These are phyloP conservation scores for Gonapodya prolifera DNA, from an alignment of 192 early-diverging fungal species.

Conservation along the genomic window DNA sequence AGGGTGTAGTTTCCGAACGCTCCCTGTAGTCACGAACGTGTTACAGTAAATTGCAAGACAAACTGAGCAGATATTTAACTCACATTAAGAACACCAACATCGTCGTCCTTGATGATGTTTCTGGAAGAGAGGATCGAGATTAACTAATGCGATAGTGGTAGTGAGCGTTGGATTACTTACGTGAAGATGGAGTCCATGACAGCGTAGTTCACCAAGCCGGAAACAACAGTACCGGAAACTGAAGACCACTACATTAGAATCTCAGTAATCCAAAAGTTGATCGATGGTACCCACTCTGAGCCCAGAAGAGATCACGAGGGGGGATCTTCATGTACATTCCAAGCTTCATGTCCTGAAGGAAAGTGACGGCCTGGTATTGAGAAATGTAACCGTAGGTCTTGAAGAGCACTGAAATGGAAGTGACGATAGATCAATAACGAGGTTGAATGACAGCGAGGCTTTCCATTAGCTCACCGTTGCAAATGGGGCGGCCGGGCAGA, in stretches of 20 bases:
- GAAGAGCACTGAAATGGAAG: background rate
- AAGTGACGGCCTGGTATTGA: constrained; percentile 58
- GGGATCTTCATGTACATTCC: constrained; percentile 74
- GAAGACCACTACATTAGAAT: constrained; percentile 41
- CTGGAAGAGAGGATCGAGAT: too few relatives aligned
- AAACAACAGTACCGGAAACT: constrained; percentile 46
- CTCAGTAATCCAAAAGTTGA: too few relatives aligned
- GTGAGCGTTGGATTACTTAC: constrained; percentile 1
- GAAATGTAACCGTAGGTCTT: constrained; percentile 41
- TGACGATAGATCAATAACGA: constrained; percentile 39
- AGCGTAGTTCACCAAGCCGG: constrained; percentile 32
- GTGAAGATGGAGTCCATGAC: constrained; percentile 9
- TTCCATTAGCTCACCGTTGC: constrained; percentile 27
- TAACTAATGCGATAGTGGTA: background rate
- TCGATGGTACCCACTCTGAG: constrained; percentile 33
- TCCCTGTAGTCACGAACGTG: too few relatives aligned
- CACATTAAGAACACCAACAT: too few relatives aligned
- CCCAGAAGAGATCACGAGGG: constrained; percentile 61
- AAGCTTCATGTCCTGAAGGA: constrained; percentile 55
- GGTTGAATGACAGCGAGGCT: constrained; percentile 57
- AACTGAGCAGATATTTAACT: too few relatives aligned
- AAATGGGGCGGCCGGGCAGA: background rate
- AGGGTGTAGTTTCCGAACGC: constrained; percentile 58
- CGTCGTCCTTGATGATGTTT: too few relatives aligned
- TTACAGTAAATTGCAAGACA: too few relatives aligned